Evolutionary conservation across 495 filamentous ascomycete genomes (phyloP), one percentile per base, ranked within the genome.

Genomic region (Astrothelium macrocarpum): DNA sequence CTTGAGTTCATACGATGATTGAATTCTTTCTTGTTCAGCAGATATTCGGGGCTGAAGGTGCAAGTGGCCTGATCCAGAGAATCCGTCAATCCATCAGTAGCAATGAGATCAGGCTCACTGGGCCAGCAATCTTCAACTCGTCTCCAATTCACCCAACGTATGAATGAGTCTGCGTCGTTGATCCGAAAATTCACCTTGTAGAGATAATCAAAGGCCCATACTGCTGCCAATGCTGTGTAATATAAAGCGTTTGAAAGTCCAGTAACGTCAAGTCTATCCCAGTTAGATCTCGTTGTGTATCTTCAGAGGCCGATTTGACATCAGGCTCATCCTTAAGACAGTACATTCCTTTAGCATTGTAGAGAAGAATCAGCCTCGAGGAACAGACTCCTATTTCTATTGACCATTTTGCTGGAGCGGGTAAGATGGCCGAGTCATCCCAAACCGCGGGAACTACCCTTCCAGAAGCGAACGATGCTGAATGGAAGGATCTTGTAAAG

Each of bases 1-100:
- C 43, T 49, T 39, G 53, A 58, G 65, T 34, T 29, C 39, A 56
- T 56, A 25, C 49, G 49, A 56, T 56, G 49, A 56, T 28, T 56
- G 49, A 56, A 29, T 10, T 26, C 49, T 56, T 25, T 26, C 49
- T 56, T 56, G 23, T 25, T 20, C 45, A 29, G n/a, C 25, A 29
- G 49, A 56, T 56, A 11, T 0, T 56, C 29, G 23, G 49, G 49
- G 9, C 25, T 20, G 49, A 9, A 56, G 20, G n/a, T 56, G 49
- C 49, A 56, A 56, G 49, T 56, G 25, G 45, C 16, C 25, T 56
- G 49, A 56, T 56, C 20, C 49, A 56, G 49, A 56, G 49, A 56
- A 25, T 29, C 49, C 49, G 25, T 11, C 49, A 26, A 56, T 56
- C 29, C 2, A 29, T 56, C 23, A 56, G 49, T 56, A 29, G 49